Evolutionary conservation across 1,139 yeast species (phyloP).

Genomic region (Meyerozyma athensensis): DNA sequence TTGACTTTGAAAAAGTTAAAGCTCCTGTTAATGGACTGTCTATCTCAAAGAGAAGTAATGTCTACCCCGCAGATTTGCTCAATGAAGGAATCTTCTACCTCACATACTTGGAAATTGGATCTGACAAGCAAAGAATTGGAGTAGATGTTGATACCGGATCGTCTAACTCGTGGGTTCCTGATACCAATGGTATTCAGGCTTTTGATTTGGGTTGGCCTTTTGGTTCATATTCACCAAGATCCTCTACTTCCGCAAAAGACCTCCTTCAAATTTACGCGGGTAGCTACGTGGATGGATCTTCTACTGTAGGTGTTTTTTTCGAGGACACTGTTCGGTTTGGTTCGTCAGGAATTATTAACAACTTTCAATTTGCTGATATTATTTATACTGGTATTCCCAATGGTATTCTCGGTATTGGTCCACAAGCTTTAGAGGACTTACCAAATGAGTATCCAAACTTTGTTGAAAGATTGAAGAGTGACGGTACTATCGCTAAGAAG

Average conservation of each 20-base stretch:
- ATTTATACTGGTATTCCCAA: not conserved
- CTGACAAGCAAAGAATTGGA: slow-evolving; percentile 9
- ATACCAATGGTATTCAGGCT: not conserved
- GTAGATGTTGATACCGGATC: slow-evolving; percentile 19
- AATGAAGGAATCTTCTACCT: slow-evolving; percentile 9
- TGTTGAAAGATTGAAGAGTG: slow-evolving; percentile 10
- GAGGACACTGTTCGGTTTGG: not conserved
- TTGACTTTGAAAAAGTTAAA: too few species aligned
- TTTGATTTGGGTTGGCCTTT: not conserved
- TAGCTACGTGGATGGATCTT: not conserved
- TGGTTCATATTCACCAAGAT: not conserved
- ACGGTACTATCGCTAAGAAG: slow-evolving; percentile 10
- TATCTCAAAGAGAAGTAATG: too few species aligned
- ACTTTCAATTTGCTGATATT: not conserved
- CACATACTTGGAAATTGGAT: slow-evolving; percentile 12
- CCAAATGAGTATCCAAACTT: slow-evolving; percentile 9
- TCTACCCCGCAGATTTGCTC: not conserved
- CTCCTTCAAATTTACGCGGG: not conserved
- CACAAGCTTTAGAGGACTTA: slow-evolving; percentile 10
- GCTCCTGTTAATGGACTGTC: too few species aligned
- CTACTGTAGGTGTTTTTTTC: not conserved
- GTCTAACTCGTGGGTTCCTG: slow-evolving; percentile 17
- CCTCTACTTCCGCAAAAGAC: not conserved
- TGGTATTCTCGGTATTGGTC: slow-evolving; percentile 14
- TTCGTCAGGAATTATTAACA: not conserved